Percentiles rank a stretch among this genome's conserved stretches.
These are phyloP conservation scores for Aspergillus tanneri DNA, from an alignment of 2,329 filamentous ascomycete genomes.

Conservation along the genomic window DNA sequence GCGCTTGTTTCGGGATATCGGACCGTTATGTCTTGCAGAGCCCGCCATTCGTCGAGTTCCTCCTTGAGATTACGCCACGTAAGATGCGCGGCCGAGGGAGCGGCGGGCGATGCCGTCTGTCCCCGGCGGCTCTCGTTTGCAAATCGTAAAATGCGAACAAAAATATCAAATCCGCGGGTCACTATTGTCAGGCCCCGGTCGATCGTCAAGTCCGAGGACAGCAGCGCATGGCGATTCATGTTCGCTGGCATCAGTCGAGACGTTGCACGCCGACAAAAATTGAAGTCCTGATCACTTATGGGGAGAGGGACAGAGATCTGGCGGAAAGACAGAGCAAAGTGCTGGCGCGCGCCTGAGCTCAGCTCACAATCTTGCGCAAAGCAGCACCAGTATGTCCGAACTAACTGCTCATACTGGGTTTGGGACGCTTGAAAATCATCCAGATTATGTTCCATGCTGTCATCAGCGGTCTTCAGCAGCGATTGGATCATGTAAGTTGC, in stretches of 20 bases:
- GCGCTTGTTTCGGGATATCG: slow-evolving; percentile 35
- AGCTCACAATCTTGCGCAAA: slow-evolving; percentile 41
- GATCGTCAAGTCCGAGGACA: slow-evolving; percentile 29
- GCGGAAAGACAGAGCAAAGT: slow-evolving; percentile 39
- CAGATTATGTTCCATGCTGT: slow-evolving; percentile 38
- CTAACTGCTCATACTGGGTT: slow-evolving; percentile 39
- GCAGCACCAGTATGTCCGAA: slow-evolving; percentile 40
- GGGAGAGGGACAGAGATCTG: slow-evolving; percentile 39
- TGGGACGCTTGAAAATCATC: slow-evolving; percentile 35
- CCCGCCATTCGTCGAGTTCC: slow-evolving; percentile 38
- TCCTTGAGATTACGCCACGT: slow-evolving; percentile 32
- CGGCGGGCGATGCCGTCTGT: slow-evolving; percentile 17
- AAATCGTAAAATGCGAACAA: slow-evolving; percentile 37
- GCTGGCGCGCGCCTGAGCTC: slow-evolving; percentile 38
- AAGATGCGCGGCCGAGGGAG: slow-evolving; percentile 17
- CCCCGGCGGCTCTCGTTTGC: slow-evolving; percentile 38
- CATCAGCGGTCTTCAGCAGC: slow-evolving; percentile 37
- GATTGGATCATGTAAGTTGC: slow-evolving; percentile 42
- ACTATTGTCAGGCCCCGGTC: slow-evolving; percentile 37
- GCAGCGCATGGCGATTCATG: slow-evolving; percentile 23
- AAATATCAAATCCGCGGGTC: slow-evolving; percentile 39
- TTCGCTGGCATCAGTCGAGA: slow-evolving; percentile 31
- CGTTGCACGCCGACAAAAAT: slow-evolving; percentile 27
- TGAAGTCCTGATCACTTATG: slow-evolving; percentile 38
- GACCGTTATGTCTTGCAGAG: slow-evolving; percentile 35